Conservation (phyloP, 2,329 filamentous ascomycete genomes). For the Escovopsis sp. region DNA sequence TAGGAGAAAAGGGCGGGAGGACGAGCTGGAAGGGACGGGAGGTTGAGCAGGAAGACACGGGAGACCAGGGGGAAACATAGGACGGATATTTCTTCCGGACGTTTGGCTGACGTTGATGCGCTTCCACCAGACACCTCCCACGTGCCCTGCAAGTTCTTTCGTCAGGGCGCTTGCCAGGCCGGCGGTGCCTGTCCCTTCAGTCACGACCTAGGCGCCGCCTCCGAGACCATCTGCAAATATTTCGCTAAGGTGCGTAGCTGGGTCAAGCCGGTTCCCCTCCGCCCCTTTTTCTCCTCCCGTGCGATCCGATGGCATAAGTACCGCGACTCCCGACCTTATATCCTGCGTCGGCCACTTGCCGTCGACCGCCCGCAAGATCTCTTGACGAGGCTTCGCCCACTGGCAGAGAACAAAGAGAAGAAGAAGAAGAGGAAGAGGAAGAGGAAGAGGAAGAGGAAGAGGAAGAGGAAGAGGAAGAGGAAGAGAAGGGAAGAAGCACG, state of each 20-base stretch:
- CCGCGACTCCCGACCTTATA: no score
- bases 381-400: no score
- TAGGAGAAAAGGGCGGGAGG: background rate
- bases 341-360: no score
- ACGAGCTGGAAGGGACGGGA: no score
- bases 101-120: slow-evolving; percentile 4
- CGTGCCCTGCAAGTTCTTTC: slow-evolving; percentile 99
- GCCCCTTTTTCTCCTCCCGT: slow-evolving; percentile 2
- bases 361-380: no score
- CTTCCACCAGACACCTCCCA: slow-evolving; percentile 66
- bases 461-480: background rate
- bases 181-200: slow-evolving; percentile 93
- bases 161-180: slow-evolving; percentile 89
- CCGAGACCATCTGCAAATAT: slow-evolving; percentile 93
- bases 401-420: background rate
- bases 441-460: no score
- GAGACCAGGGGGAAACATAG: background rate
- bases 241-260: slow-evolving; percentile 69
- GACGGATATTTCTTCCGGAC: slow-evolving; percentile 3
- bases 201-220: slow-evolving; percentile 72
- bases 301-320: no score
- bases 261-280: slow-evolving; percentile 8
- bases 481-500: background rate
- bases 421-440: background rate
- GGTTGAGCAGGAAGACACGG: background rate